phyloP scores from a whole-genome alignment of 163 green algal species.

The Picocystis sp. region DNA sequence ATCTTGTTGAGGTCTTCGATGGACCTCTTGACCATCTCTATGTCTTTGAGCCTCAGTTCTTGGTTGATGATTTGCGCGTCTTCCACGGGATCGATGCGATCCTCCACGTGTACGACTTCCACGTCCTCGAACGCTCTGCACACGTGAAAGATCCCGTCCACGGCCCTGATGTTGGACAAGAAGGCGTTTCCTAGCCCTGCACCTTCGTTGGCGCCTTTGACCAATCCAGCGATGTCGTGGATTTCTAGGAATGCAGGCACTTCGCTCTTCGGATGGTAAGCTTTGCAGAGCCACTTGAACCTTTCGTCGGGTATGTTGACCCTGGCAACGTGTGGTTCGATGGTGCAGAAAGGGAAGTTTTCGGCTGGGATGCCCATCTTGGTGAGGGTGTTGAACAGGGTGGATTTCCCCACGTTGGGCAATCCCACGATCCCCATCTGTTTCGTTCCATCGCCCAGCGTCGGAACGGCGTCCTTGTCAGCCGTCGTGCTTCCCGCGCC shows the following conservation, averaged over 20 bases:
- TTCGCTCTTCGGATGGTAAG: slow-evolving; percentile 37
- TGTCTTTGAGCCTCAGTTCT: slow-evolving; percentile 39
- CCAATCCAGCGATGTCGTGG: slow-evolving; percentile 90
- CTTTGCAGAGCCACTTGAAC: slow-evolving; percentile 75
- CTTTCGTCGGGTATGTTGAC: slow-evolving; percentile 89
- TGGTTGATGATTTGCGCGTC: slow-evolving; percentile 91
- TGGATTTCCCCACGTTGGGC: slow-evolving; percentile 85
- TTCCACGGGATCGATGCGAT: slow-evolving; percentile 73
- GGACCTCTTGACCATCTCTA: slow-evolving; percentile 47
- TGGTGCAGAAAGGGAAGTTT: background rate
- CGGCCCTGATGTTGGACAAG: slow-evolving; percentile 78
- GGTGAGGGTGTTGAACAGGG: slow-evolving; percentile 77
- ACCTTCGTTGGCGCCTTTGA: slow-evolving; percentile 66
- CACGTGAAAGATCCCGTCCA: slow-evolving; percentile 98
- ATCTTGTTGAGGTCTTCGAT: slow-evolving; percentile 37
- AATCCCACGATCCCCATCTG: slow-evolving; percentile 85
- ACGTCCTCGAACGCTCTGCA: slow-evolving; percentile 66
- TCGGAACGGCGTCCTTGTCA: no score
- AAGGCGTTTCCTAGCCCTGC: slow-evolving; percentile 94
- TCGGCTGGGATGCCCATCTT: slow-evolving; percentile 76
- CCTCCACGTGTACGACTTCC: slow-evolving; percentile 91
- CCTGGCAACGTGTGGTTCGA: slow-evolving; percentile 28
- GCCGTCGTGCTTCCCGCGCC: no score
- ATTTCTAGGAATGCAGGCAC: slow-evolving; percentile 84
- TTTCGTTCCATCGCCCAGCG: background rate